phyloP scores from a whole-genome alignment of 768 basidiomycete genomes.

The Leccinum uliginosum region DNA sequence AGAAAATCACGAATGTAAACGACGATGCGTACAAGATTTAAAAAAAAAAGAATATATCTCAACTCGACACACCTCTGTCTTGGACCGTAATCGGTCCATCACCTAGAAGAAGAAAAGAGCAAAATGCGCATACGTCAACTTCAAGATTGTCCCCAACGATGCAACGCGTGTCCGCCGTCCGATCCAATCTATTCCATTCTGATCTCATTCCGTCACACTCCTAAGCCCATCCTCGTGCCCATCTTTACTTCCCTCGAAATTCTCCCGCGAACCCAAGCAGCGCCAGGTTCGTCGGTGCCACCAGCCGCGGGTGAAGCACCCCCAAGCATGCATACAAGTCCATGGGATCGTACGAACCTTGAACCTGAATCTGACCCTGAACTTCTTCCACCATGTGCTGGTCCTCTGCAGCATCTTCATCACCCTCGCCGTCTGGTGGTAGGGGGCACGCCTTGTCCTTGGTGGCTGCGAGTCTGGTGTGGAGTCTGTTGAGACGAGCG shows the following conservation, averaged over 20 bases:
- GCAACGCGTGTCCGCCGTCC: neutral
- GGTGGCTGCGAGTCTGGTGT: conserved; percentile 56
- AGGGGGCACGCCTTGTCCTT: conserved; percentile 31
- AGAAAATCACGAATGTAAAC: conserved; percentile 5
- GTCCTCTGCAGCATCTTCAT: conserved; percentile 22
- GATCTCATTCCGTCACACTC: neutral
- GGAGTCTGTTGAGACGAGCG: conserved; percentile 69
- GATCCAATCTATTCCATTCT: neutral
- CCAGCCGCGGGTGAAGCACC: conserved; percentile 52
- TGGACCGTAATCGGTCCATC: conserved; percentile 7
- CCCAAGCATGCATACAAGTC: conserved; percentile 41
- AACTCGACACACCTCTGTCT: conserved; percentile 21
- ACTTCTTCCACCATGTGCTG: conserved; percentile 26
- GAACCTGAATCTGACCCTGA: conserved; percentile 7
- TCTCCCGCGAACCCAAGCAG: conserved; percentile 10
- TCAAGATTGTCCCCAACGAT: neutral
- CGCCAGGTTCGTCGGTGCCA: conserved; percentile 35
- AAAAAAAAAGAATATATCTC: neutral
- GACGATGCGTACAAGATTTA: neutral
- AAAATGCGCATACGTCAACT: conserved; percentile 11
- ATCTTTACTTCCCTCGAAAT: neutral
- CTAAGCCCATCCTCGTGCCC: neutral
- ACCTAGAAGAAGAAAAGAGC: conserved; percentile 13
- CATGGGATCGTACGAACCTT: conserved; percentile 55
- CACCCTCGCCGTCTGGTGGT: neutral